Conservation (phyloP, 2,329 filamentous ascomycete species). For the Penicillium polonicum region DNA sequence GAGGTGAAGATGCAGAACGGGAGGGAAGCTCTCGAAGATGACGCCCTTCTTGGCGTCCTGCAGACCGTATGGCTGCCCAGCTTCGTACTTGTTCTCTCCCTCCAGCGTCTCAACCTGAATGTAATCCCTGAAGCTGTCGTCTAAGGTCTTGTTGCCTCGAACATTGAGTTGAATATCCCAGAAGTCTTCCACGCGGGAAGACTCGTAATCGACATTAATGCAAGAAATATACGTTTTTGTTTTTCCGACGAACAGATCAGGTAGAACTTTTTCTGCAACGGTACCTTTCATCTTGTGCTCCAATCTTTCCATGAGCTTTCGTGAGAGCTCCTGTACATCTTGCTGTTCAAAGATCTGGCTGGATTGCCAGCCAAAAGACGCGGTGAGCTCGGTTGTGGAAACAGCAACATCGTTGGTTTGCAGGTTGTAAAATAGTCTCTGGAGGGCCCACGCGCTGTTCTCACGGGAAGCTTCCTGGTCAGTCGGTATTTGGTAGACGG, state of each 20-base stretch:
- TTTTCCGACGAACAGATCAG: conserved; percentile 92
- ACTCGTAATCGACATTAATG: conserved; percentile 98
- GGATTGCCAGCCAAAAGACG: conserved; percentile 97
- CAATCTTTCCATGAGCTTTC: conserved; percentile 95
- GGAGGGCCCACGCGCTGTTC: conserved; percentile 91
- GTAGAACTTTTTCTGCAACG: conserved; percentile 80
- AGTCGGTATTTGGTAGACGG: conserved; percentile 95
- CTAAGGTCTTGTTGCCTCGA: conserved; percentile 84
- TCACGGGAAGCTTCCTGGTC: conserved; percentile 74
- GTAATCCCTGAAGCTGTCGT: conserved; percentile 95
- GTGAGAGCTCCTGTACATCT: conserved; percentile 93
- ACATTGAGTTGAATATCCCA: conserved; percentile 99
- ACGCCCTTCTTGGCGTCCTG: conserved; percentile 98
- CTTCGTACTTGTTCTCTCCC: conserved; percentile 97
- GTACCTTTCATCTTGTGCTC: conserved; percentile 99
- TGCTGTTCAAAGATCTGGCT: conserved; percentile 98
- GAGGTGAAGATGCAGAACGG: conserved; percentile 89
- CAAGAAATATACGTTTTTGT: conserved; percentile 99
- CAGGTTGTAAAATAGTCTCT: conserved; percentile 90
- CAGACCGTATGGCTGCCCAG: conserved; percentile 81
- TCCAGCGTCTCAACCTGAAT: conserved; percentile 95
- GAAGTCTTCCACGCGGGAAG: conserved; percentile 91
- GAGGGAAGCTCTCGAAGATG: conserved; percentile 93
- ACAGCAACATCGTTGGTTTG: conserved; percentile 84
- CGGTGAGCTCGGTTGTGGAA: conserved; percentile 86